Base-by-base conservation (phyloP, 2,329 filamentous ascomycete species). In the Ceratocystis ficicola region DNA sequence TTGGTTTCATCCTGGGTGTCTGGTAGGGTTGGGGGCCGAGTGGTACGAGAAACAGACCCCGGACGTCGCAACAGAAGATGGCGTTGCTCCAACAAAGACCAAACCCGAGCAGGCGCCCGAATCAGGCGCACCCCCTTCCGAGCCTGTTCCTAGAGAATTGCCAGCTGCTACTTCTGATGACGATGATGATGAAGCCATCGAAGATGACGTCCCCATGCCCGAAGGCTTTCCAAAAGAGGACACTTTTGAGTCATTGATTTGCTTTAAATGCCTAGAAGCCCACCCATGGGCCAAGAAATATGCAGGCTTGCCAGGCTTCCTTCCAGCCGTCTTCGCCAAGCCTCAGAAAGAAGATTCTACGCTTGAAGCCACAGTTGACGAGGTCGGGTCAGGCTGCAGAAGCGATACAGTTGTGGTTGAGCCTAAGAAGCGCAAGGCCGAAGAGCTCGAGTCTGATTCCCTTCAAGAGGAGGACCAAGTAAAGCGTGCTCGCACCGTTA, bases 1-100 rank as follows among this genome's bases (percentile, higher is more conserved):
- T 73, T 97, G 93, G 93, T 97, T 90, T 81, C 93, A 97, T 76
- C 90, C 93, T 0, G 91, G 94, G 69, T 97, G 93, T 73, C 78
- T 97, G 6, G 84, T 96, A 62, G 92, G 92, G 5, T 77, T 95
- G 70, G 85, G 87, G 0, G 83, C 90, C 10, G 82, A 85, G 67
- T 92, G 88, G 85, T 85, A 80, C 69, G 85, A 87, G 72, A 80
- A 77, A 71, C 64, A 71, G n/a, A 30, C 15, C 30, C 55, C 55
- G 10, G 2, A 59, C 8, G 5, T n/a, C 15, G 32, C 55, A 22
- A 25, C 25, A 36, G 15, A 22, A 59, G 30, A 59, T 15, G 12
- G 2, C 8, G 17, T 3, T 59, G 30, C 36, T 41, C 4, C 5
- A 8, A n/a, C 28, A 36, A n/a, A 20, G n/a, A n/a, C 55, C 1